Percentiles rank a stretch among this genome's conserved stretches.
Evolutionary conservation across 139 green algal genomes (phyloP).

Genomic region (Eudorina sp.): DNA sequence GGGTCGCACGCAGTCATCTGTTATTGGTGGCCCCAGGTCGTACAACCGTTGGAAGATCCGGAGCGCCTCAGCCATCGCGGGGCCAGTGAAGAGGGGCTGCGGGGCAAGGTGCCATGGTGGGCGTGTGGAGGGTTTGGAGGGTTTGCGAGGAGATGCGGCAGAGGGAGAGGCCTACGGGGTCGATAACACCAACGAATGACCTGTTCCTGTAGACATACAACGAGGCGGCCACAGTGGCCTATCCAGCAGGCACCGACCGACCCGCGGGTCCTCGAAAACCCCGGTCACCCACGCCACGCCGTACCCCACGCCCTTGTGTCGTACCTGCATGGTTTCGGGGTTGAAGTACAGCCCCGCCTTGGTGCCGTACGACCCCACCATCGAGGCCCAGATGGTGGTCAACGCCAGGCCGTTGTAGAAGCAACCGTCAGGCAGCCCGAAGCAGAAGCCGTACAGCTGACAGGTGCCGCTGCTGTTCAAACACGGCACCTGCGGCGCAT

Average conservation of each 20-base stretch:
- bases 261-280: too few relatives aligned
- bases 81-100: constrained; percentile 26
- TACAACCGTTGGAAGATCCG: neutral
- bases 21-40: neutral
- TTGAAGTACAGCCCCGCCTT: constrained; percentile 21
- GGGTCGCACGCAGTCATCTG: too few relatives aligned
- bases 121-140: too few relatives aligned
- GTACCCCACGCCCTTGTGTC: neutral
- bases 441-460: constrained; percentile 23
- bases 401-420: constrained; percentile 36
- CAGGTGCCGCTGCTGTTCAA: neutral
- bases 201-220: too few relatives aligned
- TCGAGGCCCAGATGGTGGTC: constrained; percentile 27
- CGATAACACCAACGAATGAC: too few relatives aligned
- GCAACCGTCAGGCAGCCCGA: neutral
- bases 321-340: constrained; percentile 1
- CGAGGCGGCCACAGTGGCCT: too few relatives aligned
- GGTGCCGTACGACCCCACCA: constrained; percentile 38
- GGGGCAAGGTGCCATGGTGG: neutral
- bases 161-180: too few relatives aligned
- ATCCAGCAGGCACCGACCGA: too few relatives aligned
- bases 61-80: constrained; percentile 23
- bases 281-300: too few relatives aligned
- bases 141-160: too few relatives aligned
- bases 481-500: constrained; percentile 29